Evolutionary conservation across 129 eudicot species (phyloP).

Genomic region (sunflower (Helianthus annuus)): DNA sequence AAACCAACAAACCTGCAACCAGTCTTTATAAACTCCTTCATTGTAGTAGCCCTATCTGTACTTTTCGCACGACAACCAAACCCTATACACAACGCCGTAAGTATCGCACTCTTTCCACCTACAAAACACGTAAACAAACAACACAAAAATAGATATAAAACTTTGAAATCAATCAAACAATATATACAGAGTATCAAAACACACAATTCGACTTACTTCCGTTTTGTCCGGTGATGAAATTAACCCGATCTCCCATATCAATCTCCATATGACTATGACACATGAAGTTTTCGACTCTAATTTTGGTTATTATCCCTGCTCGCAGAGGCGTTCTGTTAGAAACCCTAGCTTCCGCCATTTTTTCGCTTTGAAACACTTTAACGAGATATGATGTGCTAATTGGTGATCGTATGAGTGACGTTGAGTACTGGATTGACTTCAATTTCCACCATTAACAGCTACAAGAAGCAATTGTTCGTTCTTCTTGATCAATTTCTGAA

Average conservation of each 20-base stretch:
- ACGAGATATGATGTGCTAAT: background rate
- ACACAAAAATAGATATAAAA: background rate
- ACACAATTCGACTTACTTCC: slow-evolving; percentile 60
- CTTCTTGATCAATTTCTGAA: slow-evolving; percentile 11
- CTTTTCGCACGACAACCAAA: slow-evolving; percentile 90
- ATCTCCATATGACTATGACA: slow-evolving; percentile 80
- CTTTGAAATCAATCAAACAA: background rate
- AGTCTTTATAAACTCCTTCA: slow-evolving; percentile 88
- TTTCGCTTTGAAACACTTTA: background rate
- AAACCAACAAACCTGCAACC: slow-evolving; percentile 73
- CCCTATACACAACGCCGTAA: slow-evolving; percentile 90
- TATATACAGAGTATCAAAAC: background rate
- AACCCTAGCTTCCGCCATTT: slow-evolving; percentile 61
- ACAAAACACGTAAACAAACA: background rate
- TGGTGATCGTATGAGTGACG: background rate
- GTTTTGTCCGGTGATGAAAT: slow-evolving; percentile 96
- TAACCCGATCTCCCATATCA: slow-evolving; percentile 64
- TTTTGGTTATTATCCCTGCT: slow-evolving; percentile 68
- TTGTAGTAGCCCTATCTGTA: slow-evolving; percentile 80
- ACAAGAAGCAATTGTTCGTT: slow-evolving; percentile 1
- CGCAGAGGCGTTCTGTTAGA: slow-evolving; percentile 27
- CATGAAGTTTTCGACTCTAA: slow-evolving; percentile 84
- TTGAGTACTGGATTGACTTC: background rate
- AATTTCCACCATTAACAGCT: background rate
- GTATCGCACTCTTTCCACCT: slow-evolving; percentile 99